These are phyloP conservation scores for Mortierella sp. DNA, from an alignment of 371 early-diverging fungal genomes.

Conservation along the genomic window DNA sequence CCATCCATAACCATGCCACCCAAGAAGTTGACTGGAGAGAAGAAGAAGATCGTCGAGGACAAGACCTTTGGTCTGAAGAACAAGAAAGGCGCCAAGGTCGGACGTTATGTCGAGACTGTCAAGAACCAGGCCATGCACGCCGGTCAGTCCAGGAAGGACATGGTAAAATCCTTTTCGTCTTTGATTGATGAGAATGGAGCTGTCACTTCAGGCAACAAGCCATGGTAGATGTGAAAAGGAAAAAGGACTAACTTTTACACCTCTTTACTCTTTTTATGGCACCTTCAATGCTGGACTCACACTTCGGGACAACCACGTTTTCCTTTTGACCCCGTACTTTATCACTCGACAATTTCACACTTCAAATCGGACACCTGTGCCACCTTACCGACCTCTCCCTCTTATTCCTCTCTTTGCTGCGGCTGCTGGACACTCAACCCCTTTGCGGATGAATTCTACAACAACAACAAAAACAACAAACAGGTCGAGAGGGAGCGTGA, in stretches of 20 bases:
- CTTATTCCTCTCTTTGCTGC: neutral
- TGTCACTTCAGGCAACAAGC: neutral
- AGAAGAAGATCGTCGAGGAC: constrained; percentile 93
- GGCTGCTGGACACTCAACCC: neutral
- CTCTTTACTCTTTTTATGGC: neutral
- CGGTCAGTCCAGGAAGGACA: constrained; percentile 72
- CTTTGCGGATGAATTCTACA: constrained; percentile 3
- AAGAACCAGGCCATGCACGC: constrained; percentile 81
- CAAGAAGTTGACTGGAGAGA: constrained; percentile 80
- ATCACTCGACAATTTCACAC: neutral
- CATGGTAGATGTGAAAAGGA: neutral
- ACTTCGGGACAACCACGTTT: neutral
- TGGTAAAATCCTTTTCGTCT: constrained; percentile 46
- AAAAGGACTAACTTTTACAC: neutral
- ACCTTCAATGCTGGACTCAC: neutral
- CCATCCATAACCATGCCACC: constrained; percentile 82
- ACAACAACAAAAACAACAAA: constrained; percentile 60
- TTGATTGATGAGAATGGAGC: constrained; percentile 6
- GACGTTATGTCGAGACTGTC: constrained; percentile 92
- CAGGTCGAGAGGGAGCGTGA: constrained; percentile 67
- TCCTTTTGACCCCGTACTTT: neutral
- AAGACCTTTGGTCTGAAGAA: constrained; percentile 99
- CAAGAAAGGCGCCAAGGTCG: constrained; percentile 93
- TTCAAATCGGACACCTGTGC: neutral
- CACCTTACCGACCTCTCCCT: neutral